Percentiles rank a stretch among this genome's conserved stretches.
phyloP scores from a whole-genome alignment of 2,329 filamentous ascomycete genomes.

The Aquanectria penicillioides region DNA sequence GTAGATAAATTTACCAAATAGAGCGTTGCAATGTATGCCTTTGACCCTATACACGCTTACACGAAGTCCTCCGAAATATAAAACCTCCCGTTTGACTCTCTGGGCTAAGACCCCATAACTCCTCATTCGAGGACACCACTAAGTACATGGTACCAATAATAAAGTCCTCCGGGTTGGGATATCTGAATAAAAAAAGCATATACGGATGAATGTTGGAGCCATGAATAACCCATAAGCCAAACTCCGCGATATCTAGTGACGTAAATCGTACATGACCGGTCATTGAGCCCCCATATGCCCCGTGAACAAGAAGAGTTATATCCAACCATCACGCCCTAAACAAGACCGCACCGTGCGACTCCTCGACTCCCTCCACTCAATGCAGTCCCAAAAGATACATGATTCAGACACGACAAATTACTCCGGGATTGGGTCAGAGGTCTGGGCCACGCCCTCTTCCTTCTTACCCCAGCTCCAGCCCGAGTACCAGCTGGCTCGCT shows the following conservation, averaged over 20 bases:
- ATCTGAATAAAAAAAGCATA: conserved; percentile 28
- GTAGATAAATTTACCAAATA: conserved; percentile 21
- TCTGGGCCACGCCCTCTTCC: conserved; percentile 52
- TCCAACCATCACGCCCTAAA: conserved; percentile 38
- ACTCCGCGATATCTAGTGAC: conserved; percentile 45
- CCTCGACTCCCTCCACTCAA: background rate
- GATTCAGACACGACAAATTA: conserved; percentile 33
- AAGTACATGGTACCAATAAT: conserved; percentile 24
- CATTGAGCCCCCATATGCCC: conserved; percentile 37
- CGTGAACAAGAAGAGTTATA: conserved; percentile 34
- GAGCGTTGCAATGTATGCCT: conserved; percentile 22
- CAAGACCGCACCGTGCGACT: conserved; percentile 25
- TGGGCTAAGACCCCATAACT: background rate
- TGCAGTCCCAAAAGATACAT: conserved; percentile 10
- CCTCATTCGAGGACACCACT: conserved; percentile 26
- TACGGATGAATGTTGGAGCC: conserved; percentile 38
- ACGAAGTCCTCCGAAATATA: no score
- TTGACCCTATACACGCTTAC: background rate
- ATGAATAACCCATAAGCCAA: conserved; percentile 44
- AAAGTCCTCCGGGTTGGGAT: conserved; percentile 22
- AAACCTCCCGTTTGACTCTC: no score
- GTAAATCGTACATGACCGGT: conserved; percentile 44
- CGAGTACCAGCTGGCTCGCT: conserved; percentile 71
- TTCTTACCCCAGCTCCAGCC: conserved; percentile 67
- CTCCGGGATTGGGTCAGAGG: conserved; percentile 48